phyloP scores from a whole-genome alignment of 192 early-diverging fungal genomes.

The Coemansia sp. region DNA sequence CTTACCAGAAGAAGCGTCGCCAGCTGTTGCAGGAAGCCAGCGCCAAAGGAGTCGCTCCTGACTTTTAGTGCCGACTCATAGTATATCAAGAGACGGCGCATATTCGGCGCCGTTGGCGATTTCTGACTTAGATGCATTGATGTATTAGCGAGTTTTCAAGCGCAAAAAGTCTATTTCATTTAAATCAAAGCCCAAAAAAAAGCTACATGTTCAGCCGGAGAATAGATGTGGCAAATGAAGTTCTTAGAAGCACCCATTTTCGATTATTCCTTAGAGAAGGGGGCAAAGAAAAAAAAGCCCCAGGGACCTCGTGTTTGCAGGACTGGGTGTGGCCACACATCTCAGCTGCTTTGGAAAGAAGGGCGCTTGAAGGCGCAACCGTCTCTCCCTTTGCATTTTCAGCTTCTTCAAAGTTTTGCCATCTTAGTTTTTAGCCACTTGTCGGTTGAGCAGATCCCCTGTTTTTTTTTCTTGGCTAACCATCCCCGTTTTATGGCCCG shows the following conservation, averaged over 20 bases:
- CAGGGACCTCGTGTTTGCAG: background rate
- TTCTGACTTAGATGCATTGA: background rate
- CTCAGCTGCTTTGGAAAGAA: background rate
- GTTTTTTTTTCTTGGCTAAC: constrained; percentile 11
- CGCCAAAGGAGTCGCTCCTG: constrained; percentile 27
- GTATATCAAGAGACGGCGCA: background rate
- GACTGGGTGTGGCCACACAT: background rate
- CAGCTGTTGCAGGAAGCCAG: constrained; percentile 36
- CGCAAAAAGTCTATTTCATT: constrained; percentile 2
- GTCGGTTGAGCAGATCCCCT: background rate
- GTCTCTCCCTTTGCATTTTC: background rate
- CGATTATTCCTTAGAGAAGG: background rate
- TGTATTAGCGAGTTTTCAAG: background rate
- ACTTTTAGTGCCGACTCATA: constrained; percentile 1
- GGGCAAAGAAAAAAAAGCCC: background rate
- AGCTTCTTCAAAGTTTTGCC: background rate
- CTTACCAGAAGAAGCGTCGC: constrained; percentile 47
- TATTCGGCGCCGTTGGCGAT: background rate
- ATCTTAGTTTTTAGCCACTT: background rate
- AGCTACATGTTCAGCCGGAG: background rate
- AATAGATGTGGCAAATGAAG: background rate
- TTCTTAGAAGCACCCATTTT: background rate
- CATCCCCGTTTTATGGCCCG: background rate
- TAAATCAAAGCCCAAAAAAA: background rate
- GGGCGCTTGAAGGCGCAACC: background rate